Percentiles rank a stretch among this genome's conserved stretches.
These are phyloP conservation scores for Clarireedia paspali DNA, from an alignment of 2,329 filamentous ascomycete genomes.

Conservation along the genomic window DNA sequence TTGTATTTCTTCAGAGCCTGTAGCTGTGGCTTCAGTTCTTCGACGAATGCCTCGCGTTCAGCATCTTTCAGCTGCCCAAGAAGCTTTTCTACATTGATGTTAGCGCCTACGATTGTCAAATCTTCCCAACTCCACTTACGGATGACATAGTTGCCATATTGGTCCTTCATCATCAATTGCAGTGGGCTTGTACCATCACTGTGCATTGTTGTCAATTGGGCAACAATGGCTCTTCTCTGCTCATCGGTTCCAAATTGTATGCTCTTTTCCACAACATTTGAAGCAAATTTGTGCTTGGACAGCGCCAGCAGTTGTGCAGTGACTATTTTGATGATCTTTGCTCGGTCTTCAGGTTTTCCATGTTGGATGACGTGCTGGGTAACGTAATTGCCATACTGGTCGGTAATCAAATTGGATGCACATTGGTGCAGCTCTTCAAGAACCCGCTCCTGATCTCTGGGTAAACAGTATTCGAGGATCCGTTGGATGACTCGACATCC, in stretches of 20 bases:
- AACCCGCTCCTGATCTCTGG: conserved; percentile 62
- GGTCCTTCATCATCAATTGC: conserved; percentile 74
- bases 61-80: conserved; percentile 53
- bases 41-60: conserved; percentile 52
- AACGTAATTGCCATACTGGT: conserved; percentile 95
- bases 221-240: conserved; percentile 63
- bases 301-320: conserved; percentile 62
- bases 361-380: conserved; percentile 84
- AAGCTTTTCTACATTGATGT: conserved; percentile 62
- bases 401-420: conserved; percentile 64
- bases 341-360: conserved; percentile 64
- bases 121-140: conserved; percentile 52
- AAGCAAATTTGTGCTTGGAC: conserved; percentile 94
- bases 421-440: conserved; percentile 72
- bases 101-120: background rate
- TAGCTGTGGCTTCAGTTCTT: conserved; percentile 57
- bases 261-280: conserved; percentile 94
- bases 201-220: conserved; percentile 50
- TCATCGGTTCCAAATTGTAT: conserved; percentile 62
- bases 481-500: conserved; percentile 91
- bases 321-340: conserved; percentile 66
- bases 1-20: conserved; percentile 54
- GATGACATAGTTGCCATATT: conserved; percentile 93
- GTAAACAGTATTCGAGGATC: conserved; percentile 75
- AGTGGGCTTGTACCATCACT: conserved; percentile 64